Base-by-base conservation (phyloP, 805 yeast genomes). In the Cyberlindnera maritima region DNA sequence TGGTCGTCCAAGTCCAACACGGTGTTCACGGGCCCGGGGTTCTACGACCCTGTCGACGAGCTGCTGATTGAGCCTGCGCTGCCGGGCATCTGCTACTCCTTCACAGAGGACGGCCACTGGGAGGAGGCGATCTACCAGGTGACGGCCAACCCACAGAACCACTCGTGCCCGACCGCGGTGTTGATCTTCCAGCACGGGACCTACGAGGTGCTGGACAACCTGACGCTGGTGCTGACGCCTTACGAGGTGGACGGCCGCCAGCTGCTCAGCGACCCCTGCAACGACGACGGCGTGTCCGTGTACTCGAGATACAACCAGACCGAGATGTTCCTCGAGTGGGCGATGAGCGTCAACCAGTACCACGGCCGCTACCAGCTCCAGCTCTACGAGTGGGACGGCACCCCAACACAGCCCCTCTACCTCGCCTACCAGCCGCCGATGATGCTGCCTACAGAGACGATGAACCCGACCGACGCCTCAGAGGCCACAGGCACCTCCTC, bases 1-100 rank as follows among this genome's bases (percentile, higher is more conserved):
- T 94, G 99, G 99, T 68, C 91, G 1, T 85, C 97, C 15, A 94
- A 94, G 66, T 83, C 97, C 12, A 88, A 87, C 65, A 82, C 95
- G 12, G 99, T 94, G 8, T 84, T 92, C 71, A 94, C 99, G 1
- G 99, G 99, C 0, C 96, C 98, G 7, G 86, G 91, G 2, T 94
- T 94, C 63, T 94, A 80, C 64, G 98, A 94, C 65, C 99, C 99
- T 2, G 86, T 90, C 25, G 97, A 92, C 63, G 99, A 94, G 66
- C 77, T 92, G 15, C 71, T 94, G 48, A 88, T 90, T 51, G 99
- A 94, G 65, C 99, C 99, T 2, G 92, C 91, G 9, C 75, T 94
- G 36, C 97, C 99, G 2, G 99, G 99, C 33, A 79, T 92, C 46
- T 84, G 95, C 5, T 88, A 84, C 67, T 88, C 97, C 2, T 94